A percentile compares a stretch with the other conserved stretches of the same genome.
Conservation (phyloP, 139 green algal genomes). For the Diplosphaera chodatii region DNA sequence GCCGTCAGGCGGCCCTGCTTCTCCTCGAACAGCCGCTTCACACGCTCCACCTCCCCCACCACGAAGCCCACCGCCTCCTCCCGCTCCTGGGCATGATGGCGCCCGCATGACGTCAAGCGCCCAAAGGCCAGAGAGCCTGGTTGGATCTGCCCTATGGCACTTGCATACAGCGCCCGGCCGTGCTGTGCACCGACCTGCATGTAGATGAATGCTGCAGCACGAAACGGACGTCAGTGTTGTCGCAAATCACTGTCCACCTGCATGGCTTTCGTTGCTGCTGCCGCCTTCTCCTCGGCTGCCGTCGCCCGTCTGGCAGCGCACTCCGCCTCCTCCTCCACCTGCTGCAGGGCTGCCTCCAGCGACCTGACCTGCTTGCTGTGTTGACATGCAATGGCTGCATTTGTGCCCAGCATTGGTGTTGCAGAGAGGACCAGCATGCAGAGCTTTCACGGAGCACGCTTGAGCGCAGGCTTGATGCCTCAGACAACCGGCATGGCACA, state of each 20-base stretch:
- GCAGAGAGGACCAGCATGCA: too few relatives aligned
- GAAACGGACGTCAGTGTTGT: too few relatives aligned
- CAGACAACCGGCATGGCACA: too few relatives aligned
- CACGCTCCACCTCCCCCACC: conserved; percentile 39
- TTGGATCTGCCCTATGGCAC: too few relatives aligned
- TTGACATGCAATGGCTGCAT: neutral
- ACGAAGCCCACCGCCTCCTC: conserved; percentile 35
- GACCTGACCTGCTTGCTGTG: neutral
- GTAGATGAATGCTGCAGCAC: too few relatives aligned
- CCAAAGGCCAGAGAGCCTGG: neutral
- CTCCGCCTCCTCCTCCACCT: neutral
- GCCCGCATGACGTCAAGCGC: too few relatives aligned
- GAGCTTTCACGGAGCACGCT: too few relatives aligned
- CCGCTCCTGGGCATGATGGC: conserved; percentile 24
- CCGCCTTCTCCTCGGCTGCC: neutral
- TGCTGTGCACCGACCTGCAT: too few relatives aligned
- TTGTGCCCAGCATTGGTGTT: neutral
- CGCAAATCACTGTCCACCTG: neutral
- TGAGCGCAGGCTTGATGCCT: too few relatives aligned
- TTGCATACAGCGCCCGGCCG: too few relatives aligned
- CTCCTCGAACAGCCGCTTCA: conserved; percentile 41
- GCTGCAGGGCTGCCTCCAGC: neutral
- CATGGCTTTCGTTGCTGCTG: neutral
- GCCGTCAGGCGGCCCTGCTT: conserved; percentile 25
- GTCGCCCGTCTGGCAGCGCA: too few relatives aligned